Percentiles rank a stretch among this genome's conserved stretches.
Evolutionary conservation across 805 yeast species (phyloP).

Genomic region (Saccharomyces kudriavzevii): DNA sequence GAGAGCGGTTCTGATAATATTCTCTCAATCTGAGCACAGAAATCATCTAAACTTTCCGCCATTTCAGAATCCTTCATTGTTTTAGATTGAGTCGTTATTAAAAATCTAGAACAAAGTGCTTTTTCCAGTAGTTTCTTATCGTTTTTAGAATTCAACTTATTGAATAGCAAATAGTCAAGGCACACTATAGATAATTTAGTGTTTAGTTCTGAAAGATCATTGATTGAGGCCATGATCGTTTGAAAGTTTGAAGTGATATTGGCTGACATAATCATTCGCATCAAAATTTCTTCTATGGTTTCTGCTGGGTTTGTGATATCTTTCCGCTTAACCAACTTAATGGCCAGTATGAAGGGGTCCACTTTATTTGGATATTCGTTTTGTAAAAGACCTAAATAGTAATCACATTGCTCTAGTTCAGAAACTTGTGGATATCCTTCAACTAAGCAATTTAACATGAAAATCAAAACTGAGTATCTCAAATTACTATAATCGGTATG

Average conservation of each 20-base stretch:
- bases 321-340: slow-evolving; percentile 19
- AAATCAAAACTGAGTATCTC: slow-evolving; percentile 17
- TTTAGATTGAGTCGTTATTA: slow-evolving; percentile 21
- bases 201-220: slow-evolving; percentile 21
- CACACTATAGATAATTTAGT: slow-evolving; percentile 28
- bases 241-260: slow-evolving; percentile 19
- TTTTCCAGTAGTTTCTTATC: slow-evolving; percentile 26
- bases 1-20: slow-evolving; percentile 22
- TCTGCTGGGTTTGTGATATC: slow-evolving; percentile 3
- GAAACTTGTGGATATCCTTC: slow-evolving; percentile 11
- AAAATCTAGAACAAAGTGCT: slow-evolving; percentile 23
- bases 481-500: slow-evolving; percentile 16
- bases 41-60: slow-evolving; percentile 14
- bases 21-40: slow-evolving; percentile 25
- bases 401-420: slow-evolving; percentile 4
- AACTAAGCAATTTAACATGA: slow-evolving; percentile 26
- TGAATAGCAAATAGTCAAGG: slow-evolving; percentile 30
- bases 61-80: slow-evolving; percentile 16
- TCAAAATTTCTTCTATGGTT: slow-evolving; percentile 26
- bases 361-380: slow-evolving; percentile 22
- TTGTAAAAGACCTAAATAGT: slow-evolving; percentile 20
- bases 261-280: slow-evolving; percentile 32
- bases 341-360: slow-evolving; percentile 27
- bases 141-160: slow-evolving; percentile 22
- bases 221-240: slow-evolving; percentile 21